Percentiles rank a stretch among this genome's conserved stretches.
Conservation (phyloP, 768 basidiomycete species). For the Boletus rufocinnamomeus region DNA sequence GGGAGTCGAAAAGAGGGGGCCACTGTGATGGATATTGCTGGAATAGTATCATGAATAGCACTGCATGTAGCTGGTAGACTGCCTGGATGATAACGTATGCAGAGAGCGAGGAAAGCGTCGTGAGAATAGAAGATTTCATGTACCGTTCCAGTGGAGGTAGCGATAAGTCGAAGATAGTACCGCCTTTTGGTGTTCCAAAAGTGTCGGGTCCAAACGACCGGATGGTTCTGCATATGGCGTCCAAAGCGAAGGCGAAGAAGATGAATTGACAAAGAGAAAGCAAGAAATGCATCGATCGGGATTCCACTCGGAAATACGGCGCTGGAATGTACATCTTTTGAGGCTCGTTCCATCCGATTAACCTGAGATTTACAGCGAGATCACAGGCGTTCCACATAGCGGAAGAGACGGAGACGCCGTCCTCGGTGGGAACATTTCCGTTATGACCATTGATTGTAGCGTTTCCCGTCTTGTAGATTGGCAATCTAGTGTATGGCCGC, state of each 20-base stretch:
- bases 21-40: slow-evolving; percentile 52
- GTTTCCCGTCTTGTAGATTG: slow-evolving; percentile 6
- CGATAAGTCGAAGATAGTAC: slow-evolving; percentile 40
- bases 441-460: background rate
- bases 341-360: no score
- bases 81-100: slow-evolving; percentile 49
- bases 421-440: background rate
- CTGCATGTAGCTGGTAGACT: slow-evolving; percentile 43
- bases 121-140: slow-evolving; percentile 46
- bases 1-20: slow-evolving; percentile 63
- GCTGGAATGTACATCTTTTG: no score
- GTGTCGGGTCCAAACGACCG: slow-evolving; percentile 41
- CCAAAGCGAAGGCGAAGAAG: slow-evolving; percentile 7
- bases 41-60: slow-evolving; percentile 49
- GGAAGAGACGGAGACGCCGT: slow-evolving; percentile 1
- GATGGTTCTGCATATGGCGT: background rate
- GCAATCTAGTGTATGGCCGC: slow-evolving; percentile 16
- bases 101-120: slow-evolving; percentile 43
- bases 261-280: slow-evolving; percentile 16
- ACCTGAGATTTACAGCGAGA: no score
- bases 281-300: slow-evolving; percentile 19
- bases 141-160: slow-evolving; percentile 37
- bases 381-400: no score
- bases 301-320: no score
- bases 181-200: slow-evolving; percentile 37